Percentiles rank a stretch among this genome's conserved stretches.
phyloP scores from a whole-genome alignment of 1,284 basidiomycete genomes.

The Ceratobasidium papillatum region DNA sequence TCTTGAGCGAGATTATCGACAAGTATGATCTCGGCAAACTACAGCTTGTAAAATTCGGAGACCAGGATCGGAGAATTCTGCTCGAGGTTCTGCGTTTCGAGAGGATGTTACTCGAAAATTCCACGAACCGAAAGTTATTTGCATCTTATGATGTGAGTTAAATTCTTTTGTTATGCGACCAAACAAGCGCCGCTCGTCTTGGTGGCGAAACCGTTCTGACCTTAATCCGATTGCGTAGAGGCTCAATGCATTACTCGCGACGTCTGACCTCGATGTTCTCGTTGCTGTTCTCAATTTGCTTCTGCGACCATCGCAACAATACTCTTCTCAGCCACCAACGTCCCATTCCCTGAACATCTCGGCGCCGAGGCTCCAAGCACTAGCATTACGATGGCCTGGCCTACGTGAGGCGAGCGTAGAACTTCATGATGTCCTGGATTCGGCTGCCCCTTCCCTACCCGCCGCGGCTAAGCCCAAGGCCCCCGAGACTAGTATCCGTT shows the following conservation, averaged over 20 bases:
- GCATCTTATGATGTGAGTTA: constrained; percentile 91
- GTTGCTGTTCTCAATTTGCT: constrained; percentile 85
- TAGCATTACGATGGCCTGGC: constrained; percentile 78
- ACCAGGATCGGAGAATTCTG: constrained; percentile 77
- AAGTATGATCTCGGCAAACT: constrained; percentile 86
- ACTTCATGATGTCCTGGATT: constrained; percentile 72
- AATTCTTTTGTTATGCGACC: constrained; percentile 2
- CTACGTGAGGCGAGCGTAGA: constrained; percentile 76
- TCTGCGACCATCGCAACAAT: constrained; percentile 93
- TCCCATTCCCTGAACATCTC: constrained; percentile 80
- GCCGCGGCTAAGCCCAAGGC: constrained; percentile 56
- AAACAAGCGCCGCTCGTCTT: constrained; percentile 2
- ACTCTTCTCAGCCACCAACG: constrained; percentile 82
- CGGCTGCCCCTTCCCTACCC: constrained; percentile 64
- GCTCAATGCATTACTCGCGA: constrained; percentile 86
- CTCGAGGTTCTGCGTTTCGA: constrained; percentile 89
- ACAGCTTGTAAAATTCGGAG: constrained; percentile 83
- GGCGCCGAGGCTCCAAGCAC: constrained; percentile 72
- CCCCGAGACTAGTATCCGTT: constrained; percentile 50
- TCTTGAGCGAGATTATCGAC: constrained; percentile 83
- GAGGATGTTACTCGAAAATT: constrained; percentile 93
- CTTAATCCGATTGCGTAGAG: constrained; percentile 63
- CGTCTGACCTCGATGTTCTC: constrained; percentile 89
- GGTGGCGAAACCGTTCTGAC: neutral
- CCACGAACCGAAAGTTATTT: constrained; percentile 97